These are phyloP conservation scores for Acrocalymma vagum DNA, from an alignment of 2,329 filamentous ascomycete species.

Conservation along the genomic window DNA sequence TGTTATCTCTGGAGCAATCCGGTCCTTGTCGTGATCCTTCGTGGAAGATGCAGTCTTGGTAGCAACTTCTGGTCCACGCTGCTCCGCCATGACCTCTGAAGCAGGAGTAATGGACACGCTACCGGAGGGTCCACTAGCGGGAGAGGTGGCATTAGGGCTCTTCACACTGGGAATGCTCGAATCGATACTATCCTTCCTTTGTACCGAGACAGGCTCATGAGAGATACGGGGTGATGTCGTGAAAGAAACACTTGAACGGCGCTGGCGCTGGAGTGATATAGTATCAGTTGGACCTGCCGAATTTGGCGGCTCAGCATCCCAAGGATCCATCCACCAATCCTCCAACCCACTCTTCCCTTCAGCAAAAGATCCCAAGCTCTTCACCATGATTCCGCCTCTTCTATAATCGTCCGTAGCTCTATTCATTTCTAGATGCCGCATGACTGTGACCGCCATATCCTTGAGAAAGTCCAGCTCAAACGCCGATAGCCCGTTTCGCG, in stretches of 20 bases:
- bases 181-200: conserved; percentile 26
- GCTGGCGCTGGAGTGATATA: conserved; percentile 25
- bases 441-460: conserved; percentile 63
- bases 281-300: conserved; percentile 19
- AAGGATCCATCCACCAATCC: conserved; percentile 43
- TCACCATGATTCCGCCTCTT: conserved; percentile 63
- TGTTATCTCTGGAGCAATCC: conserved; percentile 39
- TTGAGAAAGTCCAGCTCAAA: conserved; percentile 63
- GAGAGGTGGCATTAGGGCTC: conserved; percentile 24
- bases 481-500: conserved; percentile 59
- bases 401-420: conserved; percentile 61
- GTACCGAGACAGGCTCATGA: conserved; percentile 23
- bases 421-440: conserved; percentile 68
- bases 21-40: conserved; percentile 28
- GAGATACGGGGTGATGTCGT: conserved; percentile 8
- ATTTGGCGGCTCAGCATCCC: conserved; percentile 30
- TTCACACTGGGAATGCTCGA: conserved; percentile 27
- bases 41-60: conserved; percentile 32
- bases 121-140: conserved; percentile 23
- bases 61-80: conserved; percentile 19
- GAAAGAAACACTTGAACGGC: conserved; percentile 22
- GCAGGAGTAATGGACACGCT: conserved; percentile 29
- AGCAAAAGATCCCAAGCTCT: conserved; percentile 48
- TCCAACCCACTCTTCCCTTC: conserved; percentile 45
- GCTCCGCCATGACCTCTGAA: conserved; percentile 30